phyloP scores from a whole-genome alignment of 148 eudicot genomes.

The Fagopyrum esculentum region DNA sequence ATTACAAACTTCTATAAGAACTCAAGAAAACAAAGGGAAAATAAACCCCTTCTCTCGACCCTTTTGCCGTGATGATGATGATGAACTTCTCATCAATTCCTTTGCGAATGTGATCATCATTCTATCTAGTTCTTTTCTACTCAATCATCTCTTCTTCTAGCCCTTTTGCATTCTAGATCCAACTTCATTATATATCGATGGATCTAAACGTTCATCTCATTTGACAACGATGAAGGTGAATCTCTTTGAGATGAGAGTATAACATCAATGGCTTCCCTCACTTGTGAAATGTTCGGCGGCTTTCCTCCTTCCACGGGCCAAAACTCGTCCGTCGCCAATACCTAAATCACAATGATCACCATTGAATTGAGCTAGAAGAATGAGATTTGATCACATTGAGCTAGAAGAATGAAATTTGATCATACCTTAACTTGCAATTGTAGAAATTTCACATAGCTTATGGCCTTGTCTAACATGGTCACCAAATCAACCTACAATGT shows the following conservation, averaged over 20 bases:
- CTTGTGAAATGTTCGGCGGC: constrained; percentile 82
- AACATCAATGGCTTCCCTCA: constrained; percentile 86
- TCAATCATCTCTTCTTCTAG: not conserved
- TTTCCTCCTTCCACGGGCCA: constrained; percentile 91
- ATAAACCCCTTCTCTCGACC: not conserved
- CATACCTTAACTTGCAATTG: constrained; percentile 91
- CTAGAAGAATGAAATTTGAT: not conserved
- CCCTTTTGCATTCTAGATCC: not conserved
- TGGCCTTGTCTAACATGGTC: constrained; percentile 95
- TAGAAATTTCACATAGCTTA: constrained; percentile 89
- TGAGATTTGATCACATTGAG: constrained; percentile 9
- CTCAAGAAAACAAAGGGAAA: not conserved
- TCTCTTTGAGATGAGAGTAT: constrained; percentile 60
- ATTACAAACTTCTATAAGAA: not conserved
- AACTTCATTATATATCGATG: not conserved
- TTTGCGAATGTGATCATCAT: not conserved
- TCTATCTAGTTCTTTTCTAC: not conserved
- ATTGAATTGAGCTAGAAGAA: not conserved
- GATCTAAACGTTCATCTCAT: not conserved
- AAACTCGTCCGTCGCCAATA: constrained; percentile 91
- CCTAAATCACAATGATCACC: constrained; percentile 26
- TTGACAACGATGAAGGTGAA: not conserved
- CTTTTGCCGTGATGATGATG: not conserved
- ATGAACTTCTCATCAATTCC: not conserved
- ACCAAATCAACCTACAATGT: constrained; percentile 83